Base-by-base conservation (phyloP, 331 rosid species). In the Ulmus americana region DNA sequence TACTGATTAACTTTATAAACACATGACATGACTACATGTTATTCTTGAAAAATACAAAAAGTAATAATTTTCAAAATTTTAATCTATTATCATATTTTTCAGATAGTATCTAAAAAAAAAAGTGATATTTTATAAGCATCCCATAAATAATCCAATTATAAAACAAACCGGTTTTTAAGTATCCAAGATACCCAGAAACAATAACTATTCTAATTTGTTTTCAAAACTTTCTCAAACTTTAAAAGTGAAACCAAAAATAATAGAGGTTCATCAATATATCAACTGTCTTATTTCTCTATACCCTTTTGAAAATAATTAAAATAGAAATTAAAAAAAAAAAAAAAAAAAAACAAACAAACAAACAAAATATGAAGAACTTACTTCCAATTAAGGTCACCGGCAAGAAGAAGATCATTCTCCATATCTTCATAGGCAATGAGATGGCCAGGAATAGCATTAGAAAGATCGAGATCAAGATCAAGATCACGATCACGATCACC, bases 341-440 rank as follows among this genome's bases (percentile, higher is more conserved):
- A 39, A 10, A 48, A 18, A 8, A 2, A n/a, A n/a, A n/a, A n/a
- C n/a, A n/a, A n/a, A n/a, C n/a, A n/a, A n/a, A n/a, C n/a, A n/a
- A 35, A 0, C 7, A 28, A 15, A 28, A 7, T 2, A 48, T 6
- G 6, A 50, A 14, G 18, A 3, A 82, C 86, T 68, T 77, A 91
- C 97, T 86, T 86, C 96, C 97, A 88, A 57, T 54, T 72, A 51
- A 91, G 96, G 57, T 91, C 97, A 59, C 97, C 95, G 12, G 91
- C 97, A 8, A 91, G 95, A 77, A 91, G 95, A 74, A 91, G 97
- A 80, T 91, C 97, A 28, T 86, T 86, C 70, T 91, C 97, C 62
- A 88, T 76, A 53, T 88, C 97, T 75, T 91, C 97, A 52, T 91
- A 91, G 28, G 96, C 97, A 74, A 88, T 75, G 59, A 88, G 72